These are phyloP conservation scores for Hymenoscyphus repandus DNA, from an alignment of 2,329 filamentous ascomycete species.

Conservation along the genomic window DNA sequence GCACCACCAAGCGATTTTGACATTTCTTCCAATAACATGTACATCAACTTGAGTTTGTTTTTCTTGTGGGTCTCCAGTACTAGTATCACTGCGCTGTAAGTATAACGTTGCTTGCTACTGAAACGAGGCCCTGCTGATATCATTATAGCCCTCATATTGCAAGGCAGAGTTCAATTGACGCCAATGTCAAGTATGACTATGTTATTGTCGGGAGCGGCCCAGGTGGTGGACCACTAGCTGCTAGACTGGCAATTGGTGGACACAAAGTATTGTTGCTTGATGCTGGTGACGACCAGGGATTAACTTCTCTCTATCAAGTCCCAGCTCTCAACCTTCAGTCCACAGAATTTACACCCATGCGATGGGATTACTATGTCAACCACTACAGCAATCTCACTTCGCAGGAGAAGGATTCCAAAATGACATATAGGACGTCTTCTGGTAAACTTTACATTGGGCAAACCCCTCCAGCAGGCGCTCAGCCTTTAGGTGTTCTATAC, in stretches of 20 bases:
- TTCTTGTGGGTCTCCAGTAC: too few species aligned
- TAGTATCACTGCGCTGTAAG: too few species aligned
- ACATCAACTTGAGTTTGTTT: too few species aligned
- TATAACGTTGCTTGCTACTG: too few species aligned
- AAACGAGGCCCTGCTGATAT: too few species aligned
- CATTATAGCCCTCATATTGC: too few species aligned
- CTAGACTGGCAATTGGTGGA: conserved; percentile 45
- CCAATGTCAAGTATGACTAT: too few species aligned
- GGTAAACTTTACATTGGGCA: conserved; percentile 20
- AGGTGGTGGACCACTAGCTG: conserved; percentile 44
- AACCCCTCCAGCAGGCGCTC: conserved; percentile 18
- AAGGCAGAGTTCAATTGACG: too few species aligned
- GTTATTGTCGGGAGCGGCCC: conserved; percentile 47
- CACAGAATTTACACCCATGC: conserved; percentile 41
- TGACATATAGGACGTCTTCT: conserved; percentile 36
- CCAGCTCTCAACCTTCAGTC: conserved; percentile 43
- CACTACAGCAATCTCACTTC: conserved; percentile 43
- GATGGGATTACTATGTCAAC: conserved; percentile 50
- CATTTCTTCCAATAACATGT: too few species aligned
- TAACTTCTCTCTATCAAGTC: conserved; percentile 37
- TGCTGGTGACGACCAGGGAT: conserved; percentile 46
- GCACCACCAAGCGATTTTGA: too few species aligned
- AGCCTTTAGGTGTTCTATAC: conserved; percentile 22
- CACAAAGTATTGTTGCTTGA: conserved; percentile 47
- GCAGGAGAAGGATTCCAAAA: conserved; percentile 43